Conservation (phyloP, 805 yeast species). For the Ogataea siamensis region DNA sequence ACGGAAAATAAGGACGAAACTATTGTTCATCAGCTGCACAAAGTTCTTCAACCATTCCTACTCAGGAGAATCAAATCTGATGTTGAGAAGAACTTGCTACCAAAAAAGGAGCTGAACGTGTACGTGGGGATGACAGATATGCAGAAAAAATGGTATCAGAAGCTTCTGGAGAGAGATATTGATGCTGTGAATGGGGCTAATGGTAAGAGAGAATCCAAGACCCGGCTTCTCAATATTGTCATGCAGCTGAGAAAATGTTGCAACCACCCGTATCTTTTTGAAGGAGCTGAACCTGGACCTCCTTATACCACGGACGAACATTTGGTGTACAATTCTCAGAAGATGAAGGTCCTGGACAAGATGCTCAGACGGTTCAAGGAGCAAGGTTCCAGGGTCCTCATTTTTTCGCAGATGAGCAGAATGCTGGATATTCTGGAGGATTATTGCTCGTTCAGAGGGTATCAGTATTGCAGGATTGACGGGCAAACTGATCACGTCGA, state of each 20-base stretch:
- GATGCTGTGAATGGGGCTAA: constrained; percentile 84
- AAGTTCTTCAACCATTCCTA: constrained; percentile 72
- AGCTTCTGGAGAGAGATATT: constrained; percentile 71
- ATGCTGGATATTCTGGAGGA: constrained; percentile 79
- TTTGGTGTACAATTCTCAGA: constrained; percentile 68
- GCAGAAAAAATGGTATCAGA: constrained; percentile 78
- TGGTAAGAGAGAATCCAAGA: constrained; percentile 72
- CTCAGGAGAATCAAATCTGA: constrained; percentile 75
- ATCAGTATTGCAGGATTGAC: constrained; percentile 74
- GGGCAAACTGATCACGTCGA: constrained; percentile 82
- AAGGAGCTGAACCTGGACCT: constrained; percentile 90
- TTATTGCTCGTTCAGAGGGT: constrained; percentile 68
- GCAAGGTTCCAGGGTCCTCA: constrained; percentile 75
- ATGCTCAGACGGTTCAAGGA: constrained; percentile 56
- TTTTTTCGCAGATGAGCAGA: constrained; percentile 83
- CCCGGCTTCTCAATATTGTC: constrained; percentile 72
- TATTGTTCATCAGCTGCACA: constrained; percentile 69
- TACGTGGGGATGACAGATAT: constrained; percentile 75
- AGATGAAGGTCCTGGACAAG: constrained; percentile 69
- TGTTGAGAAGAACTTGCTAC: constrained; percentile 75
- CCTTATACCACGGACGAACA: constrained; percentile 86
- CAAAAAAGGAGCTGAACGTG: constrained; percentile 70
- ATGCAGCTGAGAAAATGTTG: constrained; percentile 86
- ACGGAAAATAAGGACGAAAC: constrained; percentile 35
- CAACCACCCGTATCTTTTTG: constrained; percentile 80